phyloP scores from a whole-genome alignment of 345 rosid genomes.

The rapeseed (Brassica napus) region DNA sequence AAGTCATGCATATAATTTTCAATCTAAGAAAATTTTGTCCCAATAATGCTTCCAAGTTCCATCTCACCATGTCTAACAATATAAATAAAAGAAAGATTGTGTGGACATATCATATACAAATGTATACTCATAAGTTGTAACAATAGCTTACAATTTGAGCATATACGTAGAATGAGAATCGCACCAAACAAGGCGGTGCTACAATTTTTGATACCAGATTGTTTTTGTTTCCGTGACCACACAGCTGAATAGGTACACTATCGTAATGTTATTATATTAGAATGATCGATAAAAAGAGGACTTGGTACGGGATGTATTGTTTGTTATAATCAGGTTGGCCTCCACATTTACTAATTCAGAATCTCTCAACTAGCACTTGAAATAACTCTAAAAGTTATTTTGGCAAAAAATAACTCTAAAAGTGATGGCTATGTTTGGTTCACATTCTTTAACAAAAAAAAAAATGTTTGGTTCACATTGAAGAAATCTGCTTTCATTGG shows the following conservation, averaged over 20 bases:
- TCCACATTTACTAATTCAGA: not conserved
- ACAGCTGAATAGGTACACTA: not conserved
- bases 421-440: constrained; percentile 3
- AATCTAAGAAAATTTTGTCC: not conserved
- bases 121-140: not conserved
- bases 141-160: not conserved
- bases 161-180: not conserved
- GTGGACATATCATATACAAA: not conserved
- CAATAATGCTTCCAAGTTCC: not conserved
- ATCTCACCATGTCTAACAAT: not conserved
- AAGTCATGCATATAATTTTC: constrained; percentile 17
- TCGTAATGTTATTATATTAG: not conserved
- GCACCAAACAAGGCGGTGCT: not conserved
- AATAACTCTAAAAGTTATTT: not conserved
- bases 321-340: not conserved
- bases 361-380: constrained; percentile 1
- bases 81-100: not conserved
- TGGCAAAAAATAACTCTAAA: too few species aligned
- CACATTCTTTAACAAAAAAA: too few species aligned
- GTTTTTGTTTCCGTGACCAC: not conserved
- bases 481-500: constrained; percentile 9
- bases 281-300: not conserved
- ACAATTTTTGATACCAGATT: not conserved
- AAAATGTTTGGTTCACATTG: constrained; percentile 10
- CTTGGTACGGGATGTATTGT: not conserved